Evolutionary conservation across 2,329 filamentous ascomycete species (phyloP).

Genomic region (Penicillium hordei): DNA sequence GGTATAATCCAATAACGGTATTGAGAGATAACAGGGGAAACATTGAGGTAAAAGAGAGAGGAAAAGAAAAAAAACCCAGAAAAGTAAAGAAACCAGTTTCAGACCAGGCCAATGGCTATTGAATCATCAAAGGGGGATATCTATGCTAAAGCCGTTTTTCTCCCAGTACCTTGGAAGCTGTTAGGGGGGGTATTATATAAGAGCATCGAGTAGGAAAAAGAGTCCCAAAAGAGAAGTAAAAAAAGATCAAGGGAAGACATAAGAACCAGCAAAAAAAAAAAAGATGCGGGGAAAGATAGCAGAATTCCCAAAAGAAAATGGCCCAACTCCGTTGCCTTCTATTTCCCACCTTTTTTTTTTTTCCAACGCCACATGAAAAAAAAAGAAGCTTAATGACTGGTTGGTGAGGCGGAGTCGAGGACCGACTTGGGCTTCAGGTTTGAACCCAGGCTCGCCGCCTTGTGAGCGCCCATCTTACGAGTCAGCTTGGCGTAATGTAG

Average conservation of each 20-base stretch:
- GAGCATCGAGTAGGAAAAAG: conserved; percentile 5
- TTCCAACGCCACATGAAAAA: conserved; percentile 30
- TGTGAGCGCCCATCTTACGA: conserved; percentile 49
- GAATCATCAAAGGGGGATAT: conserved; percentile 12
- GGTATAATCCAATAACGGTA: conserved; percentile 24
- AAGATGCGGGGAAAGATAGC: conserved; percentile 1
- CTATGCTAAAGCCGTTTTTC: conserved; percentile 13
- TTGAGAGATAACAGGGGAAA: conserved; percentile 3
- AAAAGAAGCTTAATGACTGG: conserved; percentile 32
- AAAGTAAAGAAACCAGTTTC: conserved; percentile 2
- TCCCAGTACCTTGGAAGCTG: conserved; percentile 9
- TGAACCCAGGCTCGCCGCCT: conserved; percentile 44
- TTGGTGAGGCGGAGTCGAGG: conserved; percentile 38
- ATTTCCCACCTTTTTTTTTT: conserved; percentile 30
- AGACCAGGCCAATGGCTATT: conserved; percentile 7
- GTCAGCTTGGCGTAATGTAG: conserved; percentile 60
- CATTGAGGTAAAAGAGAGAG: not conserved
- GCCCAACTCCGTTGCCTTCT: conserved; percentile 36
- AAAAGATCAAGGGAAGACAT: conserved; percentile 17
- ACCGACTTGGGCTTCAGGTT: conserved; percentile 46
- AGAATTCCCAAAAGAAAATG: conserved; percentile 15
- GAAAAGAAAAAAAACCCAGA: not conserved
- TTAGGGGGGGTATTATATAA: conserved; percentile 13
- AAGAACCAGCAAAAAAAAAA: conserved; percentile 15
- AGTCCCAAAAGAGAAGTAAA: conserved; percentile 11